These are phyloP conservation scores for Globisporangium cylindrosporum DNA, from an alignment of 352 stramenopile genomes.

Conservation along the genomic window DNA sequence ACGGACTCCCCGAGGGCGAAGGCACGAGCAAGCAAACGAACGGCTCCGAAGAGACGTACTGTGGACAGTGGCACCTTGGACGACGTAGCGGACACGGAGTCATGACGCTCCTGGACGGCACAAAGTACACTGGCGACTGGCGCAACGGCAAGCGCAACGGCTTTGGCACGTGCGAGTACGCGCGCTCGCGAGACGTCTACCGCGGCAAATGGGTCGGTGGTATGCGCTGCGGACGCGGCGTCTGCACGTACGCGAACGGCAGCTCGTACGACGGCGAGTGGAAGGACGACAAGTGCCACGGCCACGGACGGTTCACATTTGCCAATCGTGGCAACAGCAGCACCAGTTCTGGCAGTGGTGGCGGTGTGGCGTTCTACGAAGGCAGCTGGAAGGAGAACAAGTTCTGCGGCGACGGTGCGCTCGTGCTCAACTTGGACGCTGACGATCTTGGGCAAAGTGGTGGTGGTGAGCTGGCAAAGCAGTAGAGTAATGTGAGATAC, in stretches of 20 bases:
- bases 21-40: conserved; percentile 40
- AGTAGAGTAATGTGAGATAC: not conserved
- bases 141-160: conserved; percentile 81
- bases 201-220: conserved; percentile 85
- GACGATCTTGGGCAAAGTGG: not conserved
- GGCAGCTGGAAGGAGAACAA: conserved; percentile 78
- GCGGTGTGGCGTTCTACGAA: conserved; percentile 77
- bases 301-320: conserved; percentile 70
- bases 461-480: not conserved
- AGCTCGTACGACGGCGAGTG: conserved; percentile 82
- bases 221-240: conserved; percentile 57
- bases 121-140: conserved; percentile 82
- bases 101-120: conserved; percentile 65
- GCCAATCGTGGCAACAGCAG: not conserved
- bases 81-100: conserved; percentile 51
- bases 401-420: conserved; percentile 67
- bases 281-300: conserved; percentile 77
- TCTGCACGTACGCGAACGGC: conserved; percentile 61
- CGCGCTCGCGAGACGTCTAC: conserved; percentile 57
- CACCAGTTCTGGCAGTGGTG: not conserved
- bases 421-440: conserved; percentile 45
- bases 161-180: conserved; percentile 66
- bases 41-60: conserved; percentile 43
- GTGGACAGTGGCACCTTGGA: conserved; percentile 42
- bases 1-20: conserved; percentile 49